A percentile compares a stretch with the other conserved stretches of the same genome.
Evolutionary conservation across 805 yeast species (phyloP).

Genomic region (Metschnikowia kofuensis): DNA sequence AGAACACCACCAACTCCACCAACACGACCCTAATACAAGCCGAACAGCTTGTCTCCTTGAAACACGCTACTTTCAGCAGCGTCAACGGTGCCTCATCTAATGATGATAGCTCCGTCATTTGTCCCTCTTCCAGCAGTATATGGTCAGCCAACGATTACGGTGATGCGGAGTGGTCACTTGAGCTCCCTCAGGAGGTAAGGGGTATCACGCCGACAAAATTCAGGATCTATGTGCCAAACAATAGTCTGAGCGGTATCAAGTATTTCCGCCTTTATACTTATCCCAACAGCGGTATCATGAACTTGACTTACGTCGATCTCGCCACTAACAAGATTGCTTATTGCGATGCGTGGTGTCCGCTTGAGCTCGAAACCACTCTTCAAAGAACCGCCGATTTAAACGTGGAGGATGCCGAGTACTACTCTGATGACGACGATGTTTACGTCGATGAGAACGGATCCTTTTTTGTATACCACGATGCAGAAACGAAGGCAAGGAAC

Average conservation of each 20-base stretch:
- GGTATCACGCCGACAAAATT: constrained; percentile 62
- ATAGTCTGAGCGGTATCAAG: constrained; percentile 49
- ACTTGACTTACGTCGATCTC: constrained; percentile 82
- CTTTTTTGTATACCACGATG: constrained; percentile 33
- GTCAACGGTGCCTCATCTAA: constrained; percentile 36
- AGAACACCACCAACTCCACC: constrained; percentile 34
- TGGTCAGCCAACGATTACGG: constrained; percentile 54
- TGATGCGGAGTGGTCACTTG: constrained; percentile 66
- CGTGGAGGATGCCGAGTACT: constrained; percentile 15
- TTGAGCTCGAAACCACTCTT: constrained; percentile 43
- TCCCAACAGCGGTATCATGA: constrained; percentile 89
- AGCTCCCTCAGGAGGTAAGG: constrained; percentile 48
- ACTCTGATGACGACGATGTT: constrained; percentile 26
- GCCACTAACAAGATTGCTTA: constrained; percentile 47
- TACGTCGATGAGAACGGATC: constrained; percentile 34
- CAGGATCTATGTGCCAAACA: constrained; percentile 62
- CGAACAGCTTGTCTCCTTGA: constrained; percentile 60
- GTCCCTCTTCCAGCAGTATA: constrained; percentile 50
- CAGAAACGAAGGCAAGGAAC: constrained; percentile 30
- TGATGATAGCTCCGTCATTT: constrained; percentile 41
- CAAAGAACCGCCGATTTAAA: constrained; percentile 24
- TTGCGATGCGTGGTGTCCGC: constrained; percentile 92
- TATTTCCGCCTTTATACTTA: constrained; percentile 69
- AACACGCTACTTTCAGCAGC: constrained; percentile 51
- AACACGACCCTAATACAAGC: constrained; percentile 43